Base-by-base conservation (phyloP, 306 rosid genomes). In the Dryas octopetala region DNA sequence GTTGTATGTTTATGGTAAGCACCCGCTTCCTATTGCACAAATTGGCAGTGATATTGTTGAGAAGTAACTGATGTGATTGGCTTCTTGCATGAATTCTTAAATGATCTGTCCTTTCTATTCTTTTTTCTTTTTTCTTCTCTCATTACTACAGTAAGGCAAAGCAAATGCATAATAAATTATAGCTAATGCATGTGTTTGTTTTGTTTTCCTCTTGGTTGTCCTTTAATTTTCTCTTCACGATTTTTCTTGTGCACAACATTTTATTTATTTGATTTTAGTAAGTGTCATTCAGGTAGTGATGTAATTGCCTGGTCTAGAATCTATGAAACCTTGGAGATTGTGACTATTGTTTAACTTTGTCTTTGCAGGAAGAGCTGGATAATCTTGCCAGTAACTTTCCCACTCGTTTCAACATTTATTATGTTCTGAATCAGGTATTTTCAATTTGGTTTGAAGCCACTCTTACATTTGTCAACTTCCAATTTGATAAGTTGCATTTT, bases 361-460 rank as follows among this genome's bases (percentile, higher is more conserved):
- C 54, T 70, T 66, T 76, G 40, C 82, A 83, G 84, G 87, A 80
- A 68, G 87, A 83, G 61, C 61, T 83, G 62, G 84, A 80, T 74
- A 58, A 50, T 46, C 77, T 83, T 10, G 79, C 63, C 1, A 9
- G 6, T 57, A 80, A 43, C 62, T 84, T 76, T 46, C 85, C 85
- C 14, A 32, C 19, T 75, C 85, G 82, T 55, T 76, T 80, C 78
- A 73, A 65, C 4, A 53, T 76, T 72, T 69, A 76, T 67, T 83
- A 83, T 64, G 84, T 83, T 59, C 64, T 80, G 54, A 80, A 83
- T 80, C 79, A 83, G 87, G 87, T 80, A 78, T 58, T 62, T 10
- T 23, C n/a, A 19, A 43, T 63, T 53, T 9, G 60, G 51, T 50
- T 19, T 49, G 63, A 43, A 53, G 58, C 40, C 63, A 54, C 26